Conservation (phyloP, 305 asterid species). For the Solanum chacoense region DNA sequence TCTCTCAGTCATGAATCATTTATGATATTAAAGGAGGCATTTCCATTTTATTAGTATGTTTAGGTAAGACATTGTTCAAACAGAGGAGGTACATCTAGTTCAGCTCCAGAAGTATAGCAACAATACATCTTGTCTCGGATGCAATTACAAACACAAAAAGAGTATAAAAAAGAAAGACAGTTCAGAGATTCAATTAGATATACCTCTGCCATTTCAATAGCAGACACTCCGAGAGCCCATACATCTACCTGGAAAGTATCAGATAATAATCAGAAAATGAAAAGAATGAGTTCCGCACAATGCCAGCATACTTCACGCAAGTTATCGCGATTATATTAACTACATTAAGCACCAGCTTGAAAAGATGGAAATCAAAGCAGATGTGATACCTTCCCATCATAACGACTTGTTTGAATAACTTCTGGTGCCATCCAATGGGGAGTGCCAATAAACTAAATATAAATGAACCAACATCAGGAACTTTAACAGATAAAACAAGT, state of each 20-base stretch:
- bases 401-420: constrained; percentile 97
- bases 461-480: constrained; percentile 7
- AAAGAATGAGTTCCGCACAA: constrained; percentile 3
- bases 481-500: background rate
- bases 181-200: background rate
- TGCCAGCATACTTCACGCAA: background rate
- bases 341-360: background rate
- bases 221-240: constrained; percentile 99
- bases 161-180: background rate
- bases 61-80: background rate
- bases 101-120: background rate
- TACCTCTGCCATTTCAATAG: constrained; percentile 99
- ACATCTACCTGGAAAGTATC: constrained; percentile 68
- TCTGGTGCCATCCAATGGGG: constrained; percentile 99
- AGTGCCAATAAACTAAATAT: constrained; percentile 72
- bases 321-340: background rate
- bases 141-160: background rate
- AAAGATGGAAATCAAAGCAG: constrained; percentile 1
- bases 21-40: no score
- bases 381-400: constrained; percentile 78
- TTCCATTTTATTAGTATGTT: background rate
- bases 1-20: background rate
- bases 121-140: background rate
- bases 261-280: background rate
- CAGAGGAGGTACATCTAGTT: background rate